Base-by-base conservation (phyloP, 495 filamentous ascomycete species). In the Extremus antarcticus region DNA sequence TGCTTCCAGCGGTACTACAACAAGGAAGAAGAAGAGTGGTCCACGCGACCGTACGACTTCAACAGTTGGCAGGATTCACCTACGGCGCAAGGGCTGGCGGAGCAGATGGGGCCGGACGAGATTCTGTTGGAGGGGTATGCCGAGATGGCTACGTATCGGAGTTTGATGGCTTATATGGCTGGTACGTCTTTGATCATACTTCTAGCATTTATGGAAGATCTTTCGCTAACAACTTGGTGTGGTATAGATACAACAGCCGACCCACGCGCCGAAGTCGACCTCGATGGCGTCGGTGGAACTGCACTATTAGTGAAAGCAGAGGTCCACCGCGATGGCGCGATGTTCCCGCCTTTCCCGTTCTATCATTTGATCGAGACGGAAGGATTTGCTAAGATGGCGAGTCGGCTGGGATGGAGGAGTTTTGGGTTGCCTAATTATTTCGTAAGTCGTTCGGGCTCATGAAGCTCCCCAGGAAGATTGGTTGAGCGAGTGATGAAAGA, bases 311-410 rank as follows among this genome's bases (percentile, higher is more conserved):
- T 98, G 16, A 96, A 96, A 73, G 92, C 94, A 0, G 94, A 97
- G 53, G 92, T 98, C 8, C 92, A 98, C 64, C 80, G 92, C 15
- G 94, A 98, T 67, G 92, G 92, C 2, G 92, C 94, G 53, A 98
- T 98, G 92, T 98, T 98, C 69, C 92, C 92, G 17, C 79, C 92
- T 0, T 98, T 98, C 68, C 70, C 91, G 2, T 98, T 98, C 66
- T 98, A 94, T 65, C 87, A 97, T 70, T 70, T 98, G 24, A 91
- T 98, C 58, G 92, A 98, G 73, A 97, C 94, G 3, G 92, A 98
- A 66, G 92, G 92, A 0, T 98, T 98, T 64, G 91, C 94, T 15
- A 95, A 90, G 71, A 98, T 98, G 92, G 91, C 89, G 19, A 82
- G 75, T 62, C 76, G 92, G 54, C 69, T 98, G 64, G 89, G 89